Evolutionary conservation across 73 alveolate genomes (phyloP).

Genomic region (Tetrahymena malaccensis): DNA sequence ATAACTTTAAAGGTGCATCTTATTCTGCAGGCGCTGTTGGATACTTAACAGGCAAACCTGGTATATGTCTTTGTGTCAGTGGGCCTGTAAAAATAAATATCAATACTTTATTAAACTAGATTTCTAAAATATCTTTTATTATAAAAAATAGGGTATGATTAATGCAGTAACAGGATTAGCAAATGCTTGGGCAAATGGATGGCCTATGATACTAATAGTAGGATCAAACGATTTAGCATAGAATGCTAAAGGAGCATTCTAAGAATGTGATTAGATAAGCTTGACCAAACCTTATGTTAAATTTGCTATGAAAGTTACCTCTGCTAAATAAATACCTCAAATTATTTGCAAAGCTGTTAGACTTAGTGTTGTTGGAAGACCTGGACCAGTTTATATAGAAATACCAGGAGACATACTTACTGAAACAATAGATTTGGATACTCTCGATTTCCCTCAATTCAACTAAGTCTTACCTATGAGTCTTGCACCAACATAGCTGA

Average conservation of each 20-base stretch:
- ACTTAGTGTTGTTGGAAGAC: constrained; percentile 64
- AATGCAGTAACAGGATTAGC: constrained; percentile 81
- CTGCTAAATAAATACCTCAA: constrained; percentile 50
- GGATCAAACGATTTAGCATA: constrained; percentile 66
- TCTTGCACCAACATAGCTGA: constrained; percentile 13
- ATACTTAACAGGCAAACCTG: constrained; percentile 73
- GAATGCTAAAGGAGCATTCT: constrained; percentile 72
- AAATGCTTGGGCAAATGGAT: constrained; percentile 75
- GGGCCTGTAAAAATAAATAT: constrained; percentile 56
- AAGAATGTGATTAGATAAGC: constrained; percentile 63
- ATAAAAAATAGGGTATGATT: constrained; percentile 41
- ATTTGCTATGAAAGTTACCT: constrained; percentile 48
- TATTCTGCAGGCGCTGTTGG: constrained; percentile 82
- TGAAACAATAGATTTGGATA: constrained; percentile 32
- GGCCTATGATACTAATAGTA: constrained; percentile 78
- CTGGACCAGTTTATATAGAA: constrained; percentile 83
- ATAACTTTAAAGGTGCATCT: constrained; percentile 31
- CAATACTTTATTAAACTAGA: background rate
- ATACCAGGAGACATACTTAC: constrained; percentile 73
- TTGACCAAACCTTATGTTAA: constrained; percentile 59
- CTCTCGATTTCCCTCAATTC: constrained; percentile 19
- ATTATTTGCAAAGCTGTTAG: constrained; percentile 70
- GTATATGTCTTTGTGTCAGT: constrained; percentile 67
- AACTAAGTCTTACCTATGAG: constrained; percentile 44
- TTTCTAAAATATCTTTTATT: background rate